These are phyloP conservation scores for Chiua virens DNA, from an alignment of 768 basidiomycete species.

Conservation along the genomic window DNA sequence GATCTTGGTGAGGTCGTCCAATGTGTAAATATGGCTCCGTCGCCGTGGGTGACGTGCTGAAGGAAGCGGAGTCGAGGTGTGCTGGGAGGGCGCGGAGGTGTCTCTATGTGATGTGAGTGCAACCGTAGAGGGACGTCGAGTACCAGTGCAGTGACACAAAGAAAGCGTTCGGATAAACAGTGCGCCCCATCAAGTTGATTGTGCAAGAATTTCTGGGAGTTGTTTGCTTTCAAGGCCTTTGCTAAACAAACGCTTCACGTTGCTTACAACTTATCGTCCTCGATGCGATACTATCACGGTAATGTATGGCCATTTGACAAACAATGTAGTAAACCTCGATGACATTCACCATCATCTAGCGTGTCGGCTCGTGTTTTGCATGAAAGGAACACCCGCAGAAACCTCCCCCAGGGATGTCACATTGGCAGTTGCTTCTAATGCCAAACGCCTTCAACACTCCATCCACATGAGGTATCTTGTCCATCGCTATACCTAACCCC, in stretches of 20 bases:
- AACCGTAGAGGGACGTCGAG: constrained; percentile 79
- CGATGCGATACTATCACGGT: too few relatives aligned
- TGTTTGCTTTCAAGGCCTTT: constrained; percentile 21
- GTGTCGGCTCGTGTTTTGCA: constrained; percentile 1
- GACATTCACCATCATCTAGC: too few relatives aligned
- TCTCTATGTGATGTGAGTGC: constrained; percentile 79
- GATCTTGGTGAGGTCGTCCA: constrained; percentile 88
- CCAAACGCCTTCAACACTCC: background rate
- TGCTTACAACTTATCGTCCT: too few relatives aligned
- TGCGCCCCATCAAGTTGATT: constrained; percentile 15
- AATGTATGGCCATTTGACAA: too few relatives aligned
- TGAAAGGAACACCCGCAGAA: background rate
- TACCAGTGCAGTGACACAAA: constrained; percentile 25
- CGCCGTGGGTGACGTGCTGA: constrained; percentile 80
- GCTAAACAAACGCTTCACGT: constrained; percentile 15
- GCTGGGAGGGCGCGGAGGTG: constrained; percentile 69
- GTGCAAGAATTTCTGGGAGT: background rate
- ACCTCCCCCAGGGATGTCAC: too few relatives aligned
- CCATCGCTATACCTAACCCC: too few relatives aligned
- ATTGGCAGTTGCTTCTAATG: too few relatives aligned
- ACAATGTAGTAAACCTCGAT: too few relatives aligned
- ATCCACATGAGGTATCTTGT: background rate
- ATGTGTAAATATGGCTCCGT: constrained; percentile 86
- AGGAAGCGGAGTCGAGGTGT: constrained; percentile 82
- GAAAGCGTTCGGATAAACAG: constrained; percentile 11